Base-by-base conservation (phyloP, 2,329 filamentous ascomycete species). In the Nothophoma quercina region DNA sequence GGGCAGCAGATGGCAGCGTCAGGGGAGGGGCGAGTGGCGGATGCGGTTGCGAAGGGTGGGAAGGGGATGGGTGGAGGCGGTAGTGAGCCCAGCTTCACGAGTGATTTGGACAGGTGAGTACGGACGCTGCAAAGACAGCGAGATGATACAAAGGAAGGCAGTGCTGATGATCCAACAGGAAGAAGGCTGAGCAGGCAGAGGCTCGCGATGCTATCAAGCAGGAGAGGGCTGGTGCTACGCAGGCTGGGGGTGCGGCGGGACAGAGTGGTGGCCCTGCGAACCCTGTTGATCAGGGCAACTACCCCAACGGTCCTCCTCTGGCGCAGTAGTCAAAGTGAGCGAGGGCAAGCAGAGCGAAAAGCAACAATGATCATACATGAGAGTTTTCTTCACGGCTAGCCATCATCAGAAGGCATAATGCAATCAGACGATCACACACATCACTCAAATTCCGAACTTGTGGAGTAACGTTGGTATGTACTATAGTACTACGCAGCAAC, bases 121-220 rank as follows among this genome's bases (percentile, higher is more conserved):
- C n/a, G n/a, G n/a, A n/a, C n/a, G n/a, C n/a, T n/a, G n/a, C n/a
- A n/a, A n/a, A n/a, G n/a, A n/a, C n/a, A n/a, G n/a, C n/a, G n/a
- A n/a, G n/a, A n/a, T n/a, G n/a, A n/a, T n/a, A n/a, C n/a, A n/a
- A n/a, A 29, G n/a, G 16, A n/a, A 12, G 6, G 22, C 12, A 30
- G 12, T 47, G 46, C 58, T 64, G 35, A 66, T 22, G 10, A 16
- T 23, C 8, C 7, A 29, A 35, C 29, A 76, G 77, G 67, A 81
- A 81, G 69, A 81, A 81, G 68, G 76, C 71, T 2, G 79, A 81
- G 70, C 79, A 81, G 62, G 70, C 74, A 7, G 73, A 71, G 13
- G 63, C 70, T 19, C 63, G 79, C 33, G 74, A 78, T 44, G 70
- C 67, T 16, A 67, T 77, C 26, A 70, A 79, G 64, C 60, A 71